These are phyloP conservation scores for Kodamaea neixiangensis DNA, from an alignment of 805 yeast species.

Conservation along the genomic window DNA sequence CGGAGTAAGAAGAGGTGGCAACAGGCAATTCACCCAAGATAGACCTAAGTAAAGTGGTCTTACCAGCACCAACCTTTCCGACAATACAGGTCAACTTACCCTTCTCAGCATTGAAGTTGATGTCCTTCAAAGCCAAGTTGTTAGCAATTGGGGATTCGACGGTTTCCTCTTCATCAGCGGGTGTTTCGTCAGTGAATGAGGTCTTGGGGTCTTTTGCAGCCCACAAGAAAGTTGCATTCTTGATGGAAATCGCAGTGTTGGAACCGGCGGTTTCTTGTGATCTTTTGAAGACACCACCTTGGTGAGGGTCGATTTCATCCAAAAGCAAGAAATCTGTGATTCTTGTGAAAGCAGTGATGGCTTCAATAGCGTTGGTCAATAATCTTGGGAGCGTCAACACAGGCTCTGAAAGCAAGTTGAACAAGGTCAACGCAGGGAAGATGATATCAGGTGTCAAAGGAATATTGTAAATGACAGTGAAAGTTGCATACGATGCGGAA, in stretches of 20 bases:
- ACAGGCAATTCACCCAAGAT: conserved; percentile 35
- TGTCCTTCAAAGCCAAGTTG: conserved; percentile 32
- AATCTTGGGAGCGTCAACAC: conserved; percentile 34
- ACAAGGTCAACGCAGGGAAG: conserved; percentile 43
- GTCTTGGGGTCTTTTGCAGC: conserved; percentile 14
- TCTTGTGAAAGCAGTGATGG: conserved; percentile 35
- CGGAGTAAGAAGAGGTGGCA: conserved; percentile 7
- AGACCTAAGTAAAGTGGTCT: conserved; percentile 37
- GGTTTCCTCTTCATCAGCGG: conserved; percentile 20
- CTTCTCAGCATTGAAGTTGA: conserved; percentile 33
- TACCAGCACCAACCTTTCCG: conserved; percentile 44
- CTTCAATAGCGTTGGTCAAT: conserved; percentile 30
- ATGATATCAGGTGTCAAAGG: conserved; percentile 38
- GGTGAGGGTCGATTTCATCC: conserved; percentile 35
- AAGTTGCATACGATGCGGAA: conserved; percentile 33
- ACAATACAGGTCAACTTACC: conserved; percentile 43
- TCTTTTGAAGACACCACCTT: conserved; percentile 19
- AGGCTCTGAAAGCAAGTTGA: conserved; percentile 38
- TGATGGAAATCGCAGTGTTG: conserved; percentile 28
- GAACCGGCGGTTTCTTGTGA: conserved; percentile 17
- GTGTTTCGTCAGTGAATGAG: conserved; percentile 2
- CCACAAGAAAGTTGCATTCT: conserved; percentile 38
- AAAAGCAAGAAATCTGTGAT: conserved; percentile 31
- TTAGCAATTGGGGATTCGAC: conserved; percentile 16
- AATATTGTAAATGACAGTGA: conserved; percentile 23